These are phyloP conservation scores for Globisporangium paroecandrum DNA, from an alignment of 352 stramenopile genomes.

Conservation along the genomic window DNA sequence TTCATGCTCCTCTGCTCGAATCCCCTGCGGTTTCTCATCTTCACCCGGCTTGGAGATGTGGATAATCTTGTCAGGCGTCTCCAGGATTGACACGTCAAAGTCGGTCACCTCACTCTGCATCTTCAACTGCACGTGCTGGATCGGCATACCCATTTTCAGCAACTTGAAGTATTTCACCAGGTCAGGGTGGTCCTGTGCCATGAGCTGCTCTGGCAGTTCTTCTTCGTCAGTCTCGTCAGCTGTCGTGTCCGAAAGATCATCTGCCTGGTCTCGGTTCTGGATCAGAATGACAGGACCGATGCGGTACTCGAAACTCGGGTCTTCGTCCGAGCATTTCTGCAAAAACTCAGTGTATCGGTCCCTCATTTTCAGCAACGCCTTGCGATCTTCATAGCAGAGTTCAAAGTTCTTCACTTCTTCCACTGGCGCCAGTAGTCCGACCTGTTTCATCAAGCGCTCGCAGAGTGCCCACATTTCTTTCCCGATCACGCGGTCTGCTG, in stretches of 20 bases:
- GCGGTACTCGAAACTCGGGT: conserved; percentile 60
- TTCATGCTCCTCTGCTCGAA: conserved; percentile 55
- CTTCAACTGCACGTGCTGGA: conserved; percentile 61
- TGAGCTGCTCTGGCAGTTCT: conserved; percentile 31
- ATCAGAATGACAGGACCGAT: conserved; percentile 79
- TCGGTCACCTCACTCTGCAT: conserved; percentile 60
- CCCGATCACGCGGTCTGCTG: conserved; percentile 71
- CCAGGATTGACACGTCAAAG: conserved; percentile 59
- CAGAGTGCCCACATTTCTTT: conserved; percentile 86
- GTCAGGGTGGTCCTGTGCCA: conserved; percentile 60
- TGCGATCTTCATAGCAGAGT: conserved; percentile 79
- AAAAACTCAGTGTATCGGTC: conserved; percentile 78
- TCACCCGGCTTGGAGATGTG: conserved; percentile 70
- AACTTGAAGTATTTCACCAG: conserved; percentile 79
- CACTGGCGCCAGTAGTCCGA: conserved; percentile 67
- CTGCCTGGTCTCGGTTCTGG: conserved; percentile 56
- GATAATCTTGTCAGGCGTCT: conserved; percentile 80
- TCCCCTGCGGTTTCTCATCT: conserved; percentile 47
- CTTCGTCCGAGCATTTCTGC: conserved; percentile 62
- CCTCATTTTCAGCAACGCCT: conserved; percentile 65
- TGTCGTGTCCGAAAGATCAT: conserved; percentile 58
- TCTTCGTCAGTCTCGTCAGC: conserved; percentile 70
- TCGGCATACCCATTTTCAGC: conserved; percentile 77
- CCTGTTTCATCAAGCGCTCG: conserved; percentile 78
- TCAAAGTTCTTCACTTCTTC: conserved; percentile 80